Evolutionary conservation across 371 early-diverging fungal genomes (phyloP).

Genomic region (Apophysomyces elegans): DNA sequence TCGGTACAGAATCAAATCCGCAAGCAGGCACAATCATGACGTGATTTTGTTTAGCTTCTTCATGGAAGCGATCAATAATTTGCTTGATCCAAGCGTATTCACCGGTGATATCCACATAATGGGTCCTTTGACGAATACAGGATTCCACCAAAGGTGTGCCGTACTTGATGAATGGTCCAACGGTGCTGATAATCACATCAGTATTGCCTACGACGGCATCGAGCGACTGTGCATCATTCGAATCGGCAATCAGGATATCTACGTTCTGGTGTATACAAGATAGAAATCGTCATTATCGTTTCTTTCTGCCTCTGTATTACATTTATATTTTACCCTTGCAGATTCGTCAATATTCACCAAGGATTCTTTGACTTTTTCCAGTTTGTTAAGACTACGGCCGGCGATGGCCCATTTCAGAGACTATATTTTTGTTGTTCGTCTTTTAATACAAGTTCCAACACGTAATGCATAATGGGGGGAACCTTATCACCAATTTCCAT

Average conservation of each 20-base stretch:
- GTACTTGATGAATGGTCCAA: slow-evolving; percentile 66
- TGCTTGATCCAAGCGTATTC: slow-evolving; percentile 75
- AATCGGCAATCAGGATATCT: slow-evolving; percentile 68
- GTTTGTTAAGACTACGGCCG: not conserved
- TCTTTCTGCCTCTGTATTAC: not conserved
- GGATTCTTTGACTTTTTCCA: slow-evolving; percentile 38
- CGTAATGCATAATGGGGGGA: not conserved
- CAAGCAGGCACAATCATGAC: slow-evolving; percentile 82
- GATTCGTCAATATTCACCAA: slow-evolving; percentile 45
- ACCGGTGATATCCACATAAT: slow-evolving; percentile 94
- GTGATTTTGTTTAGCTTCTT: slow-evolving; percentile 65
- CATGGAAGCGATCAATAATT: slow-evolving; percentile 71
- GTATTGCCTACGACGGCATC: slow-evolving; percentile 65
- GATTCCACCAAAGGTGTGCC: slow-evolving; percentile 81
- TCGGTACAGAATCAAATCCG: slow-evolving; percentile 93
- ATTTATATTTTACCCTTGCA: slow-evolving; percentile 22
- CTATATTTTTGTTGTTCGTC: not conserved
- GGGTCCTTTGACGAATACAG: slow-evolving; percentile 78
- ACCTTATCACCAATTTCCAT: slow-evolving; percentile 4
- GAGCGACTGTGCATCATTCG: slow-evolving; percentile 55
- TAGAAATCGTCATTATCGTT: not conserved
- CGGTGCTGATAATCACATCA: slow-evolving; percentile 83
- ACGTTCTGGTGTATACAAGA: slow-evolving; percentile 19
- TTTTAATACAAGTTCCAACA: too few species aligned
- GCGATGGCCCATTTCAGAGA: slow-evolving; percentile 2